These are phyloP conservation scores for Ramaria rubella DNA, from an alignment of 768 basidiomycete genomes.

Conservation along the genomic window DNA sequence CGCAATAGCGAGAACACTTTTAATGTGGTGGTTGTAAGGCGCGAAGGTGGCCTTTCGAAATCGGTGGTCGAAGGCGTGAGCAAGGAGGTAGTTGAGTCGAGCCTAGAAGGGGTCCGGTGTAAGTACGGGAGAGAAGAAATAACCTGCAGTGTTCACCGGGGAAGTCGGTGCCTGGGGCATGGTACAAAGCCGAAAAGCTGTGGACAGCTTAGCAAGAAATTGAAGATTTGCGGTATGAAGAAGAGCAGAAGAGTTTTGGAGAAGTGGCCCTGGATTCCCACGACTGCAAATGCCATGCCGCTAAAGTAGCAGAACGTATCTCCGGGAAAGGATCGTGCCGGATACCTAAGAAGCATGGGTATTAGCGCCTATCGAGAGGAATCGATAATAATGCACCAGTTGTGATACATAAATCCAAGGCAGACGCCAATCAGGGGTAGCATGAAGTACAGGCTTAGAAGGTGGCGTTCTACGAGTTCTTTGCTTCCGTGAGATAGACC, in stretches of 20 bases:
- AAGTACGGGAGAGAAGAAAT: not conserved
- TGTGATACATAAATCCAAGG: conserved; percentile 86
- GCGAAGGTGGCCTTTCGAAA: conserved; percentile 54
- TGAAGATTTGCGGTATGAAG: conserved; percentile 97
- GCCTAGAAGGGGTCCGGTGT: conserved; percentile 37
- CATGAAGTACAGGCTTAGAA: conserved; percentile 98
- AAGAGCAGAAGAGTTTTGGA: conserved; percentile 94
- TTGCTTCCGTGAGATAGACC: conserved; percentile 83
- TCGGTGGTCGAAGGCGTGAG: conserved; percentile 67
- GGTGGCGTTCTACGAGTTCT: conserved; percentile 84
- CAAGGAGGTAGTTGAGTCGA: conserved; percentile 67
- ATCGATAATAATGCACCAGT: conserved; percentile 61
- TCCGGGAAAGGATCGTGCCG: conserved; percentile 89
- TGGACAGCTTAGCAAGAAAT: conserved; percentile 90
- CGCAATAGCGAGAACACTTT: conserved; percentile 54
- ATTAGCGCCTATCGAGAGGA: not conserved
- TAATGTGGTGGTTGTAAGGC: conserved; percentile 48
- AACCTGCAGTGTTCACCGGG: conserved; percentile 59
- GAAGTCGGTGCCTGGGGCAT: conserved; percentile 91
- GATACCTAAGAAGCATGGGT: conserved; percentile 62
- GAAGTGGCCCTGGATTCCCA: conserved; percentile 95
- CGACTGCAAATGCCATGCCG: conserved; percentile 98
- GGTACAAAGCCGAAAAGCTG: conserved; percentile 92
- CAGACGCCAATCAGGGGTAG: conserved; percentile 89
- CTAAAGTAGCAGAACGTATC: conserved; percentile 97